Evolutionary conservation across 345 rosid species (phyloP), one percentile per base, ranked within the genome.

Genomic region (Turnera subulata): DNA sequence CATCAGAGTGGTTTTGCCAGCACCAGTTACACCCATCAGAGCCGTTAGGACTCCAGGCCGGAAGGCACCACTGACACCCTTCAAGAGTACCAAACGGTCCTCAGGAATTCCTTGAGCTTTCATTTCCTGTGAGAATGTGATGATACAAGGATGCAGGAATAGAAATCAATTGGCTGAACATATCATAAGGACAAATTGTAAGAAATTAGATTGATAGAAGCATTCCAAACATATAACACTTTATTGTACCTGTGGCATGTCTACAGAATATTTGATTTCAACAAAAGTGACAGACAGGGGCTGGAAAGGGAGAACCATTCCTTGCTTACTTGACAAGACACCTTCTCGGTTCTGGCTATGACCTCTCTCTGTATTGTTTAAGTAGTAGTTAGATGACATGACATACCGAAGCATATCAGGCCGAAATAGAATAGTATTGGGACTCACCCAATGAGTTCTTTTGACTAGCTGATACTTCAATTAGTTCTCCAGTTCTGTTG

Each of bases 1-100:
- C 91, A 86, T 80, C 43, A 86, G 47, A 59, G 95, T 86, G 23
- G 95, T 84, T 70, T 86, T 86, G 1, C 95, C 91, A 19, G 95
- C 91, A 14, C 90, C 90, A 20, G 80, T 79, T n/a, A 79, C 82
- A 44, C 86, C 89, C 89, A 84, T 84, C 26, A 81, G 67, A 64
- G 89, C 89, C 2, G 89, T 85, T 1, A 86, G 85, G 61, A 86
- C 85, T 1, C 93, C 93, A 4, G 93, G 89, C 70, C 87, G 73
- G 59, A 86, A 86, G 18, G 89, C 75, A 53, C 95, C 91, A 29
- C 81, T 86, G 19, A 86, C 82, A 23, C 82, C 82, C 70, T 74
- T 84, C 67, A 86, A 53, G 21, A 84, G 75, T 29, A 68, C 79
- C 74, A 87, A 70, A 55, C 46, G 82, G 49, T 84, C 81, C 59